Conservation (phyloP, 306 rosid genomes). For the Ammopiptanthus mongolicus region DNA sequence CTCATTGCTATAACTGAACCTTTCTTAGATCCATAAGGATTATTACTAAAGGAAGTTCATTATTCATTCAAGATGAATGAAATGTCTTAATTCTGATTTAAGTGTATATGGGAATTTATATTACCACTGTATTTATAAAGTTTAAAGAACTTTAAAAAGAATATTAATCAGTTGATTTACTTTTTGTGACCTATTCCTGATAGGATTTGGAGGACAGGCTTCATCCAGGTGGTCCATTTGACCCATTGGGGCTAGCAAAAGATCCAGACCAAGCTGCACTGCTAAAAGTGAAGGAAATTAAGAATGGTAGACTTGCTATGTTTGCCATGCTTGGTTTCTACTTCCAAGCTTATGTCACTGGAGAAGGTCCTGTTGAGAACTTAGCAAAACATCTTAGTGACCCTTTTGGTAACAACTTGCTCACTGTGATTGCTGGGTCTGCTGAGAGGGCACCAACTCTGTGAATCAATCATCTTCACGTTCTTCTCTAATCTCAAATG, state of each 20-base stretch:
- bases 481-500: conserved; percentile 14
- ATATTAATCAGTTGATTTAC: not conserved
- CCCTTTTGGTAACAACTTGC: conserved; percentile 85
- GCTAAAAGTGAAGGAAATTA: conserved; percentile 82
- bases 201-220: conserved; percentile 81
- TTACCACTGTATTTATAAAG: not conserved
- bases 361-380: conserved; percentile 89
- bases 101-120: not conserved
- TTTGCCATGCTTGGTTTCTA: conserved; percentile 82
- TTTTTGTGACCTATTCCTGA: not conserved
- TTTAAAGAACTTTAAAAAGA: not conserved
- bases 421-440: conserved; percentile 60
- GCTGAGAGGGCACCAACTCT: conserved; percentile 75
- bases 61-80: not conserved
- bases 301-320: conserved; percentile 87
- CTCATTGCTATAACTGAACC: not conserved
- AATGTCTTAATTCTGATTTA: not conserved
- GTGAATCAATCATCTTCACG: conserved; percentile 25
- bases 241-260: conserved; percentile 69
- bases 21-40: not conserved
- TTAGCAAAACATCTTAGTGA: conserved; percentile 86
- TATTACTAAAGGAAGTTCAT: not conserved
- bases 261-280: conserved; percentile 87
- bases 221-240: conserved; percentile 91
- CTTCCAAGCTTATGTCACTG: conserved; percentile 77